Percentiles rank a stretch among this genome's conserved stretches.
Evolutionary conservation across 2,329 filamentous ascomycete genomes (phyloP).

Genomic region (Colletotrichum acutatum): DNA sequence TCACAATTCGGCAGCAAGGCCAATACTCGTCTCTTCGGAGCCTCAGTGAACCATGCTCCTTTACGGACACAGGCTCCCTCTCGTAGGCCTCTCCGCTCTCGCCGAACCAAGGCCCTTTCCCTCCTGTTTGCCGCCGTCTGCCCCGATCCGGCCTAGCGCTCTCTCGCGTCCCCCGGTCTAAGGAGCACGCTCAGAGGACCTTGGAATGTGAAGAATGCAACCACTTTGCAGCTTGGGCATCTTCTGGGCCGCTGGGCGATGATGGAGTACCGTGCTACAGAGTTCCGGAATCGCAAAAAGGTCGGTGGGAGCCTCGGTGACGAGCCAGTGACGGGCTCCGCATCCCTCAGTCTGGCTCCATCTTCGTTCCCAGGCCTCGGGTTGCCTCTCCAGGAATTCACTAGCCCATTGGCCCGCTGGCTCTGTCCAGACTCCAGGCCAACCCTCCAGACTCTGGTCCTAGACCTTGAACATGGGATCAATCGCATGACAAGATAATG

Average conservation of each 20-base stretch:
- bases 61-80: neutral
- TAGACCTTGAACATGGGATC: neutral
- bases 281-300: neutral
- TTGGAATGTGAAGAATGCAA: slow-evolving; percentile 8
- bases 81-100: neutral
- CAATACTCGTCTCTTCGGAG: neutral
- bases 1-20: neutral
- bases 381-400: slow-evolving; percentile 1
- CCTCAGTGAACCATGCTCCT: neutral
- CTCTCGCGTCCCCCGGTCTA: neutral
- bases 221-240: neutral
- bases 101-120: neutral
- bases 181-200: slow-evolving; percentile 5
- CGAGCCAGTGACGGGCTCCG: slow-evolving; percentile 16
- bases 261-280: neutral
- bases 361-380: neutral
- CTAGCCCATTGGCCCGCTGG: neutral
- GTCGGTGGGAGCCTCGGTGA: slow-evolving; percentile 1
- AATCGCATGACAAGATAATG: neutral
- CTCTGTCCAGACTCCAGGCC: neutral
- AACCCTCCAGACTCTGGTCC: neutral
- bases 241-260: neutral
- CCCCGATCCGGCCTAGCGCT: slow-evolving; percentile 26
- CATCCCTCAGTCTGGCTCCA: neutral
- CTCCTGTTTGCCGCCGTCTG: slow-evolving; percentile 9